Evolutionary conservation across 2,329 filamentous ascomycete genomes (phyloP).

Genomic region (Phialocephala subalpina): DNA sequence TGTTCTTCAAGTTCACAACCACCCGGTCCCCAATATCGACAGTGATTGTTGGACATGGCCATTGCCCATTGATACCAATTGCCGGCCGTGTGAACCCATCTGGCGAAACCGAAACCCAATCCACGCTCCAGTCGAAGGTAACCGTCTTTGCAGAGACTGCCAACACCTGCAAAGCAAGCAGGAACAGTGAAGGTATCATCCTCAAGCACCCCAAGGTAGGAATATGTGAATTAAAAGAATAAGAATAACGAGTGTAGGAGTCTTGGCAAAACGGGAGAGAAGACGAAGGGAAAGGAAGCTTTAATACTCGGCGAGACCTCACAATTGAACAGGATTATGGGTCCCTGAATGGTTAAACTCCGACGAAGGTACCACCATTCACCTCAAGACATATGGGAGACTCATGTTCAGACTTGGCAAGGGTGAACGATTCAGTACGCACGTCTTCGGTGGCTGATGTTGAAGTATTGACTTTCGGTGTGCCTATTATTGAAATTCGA

Average conservation of each 20-base stretch:
- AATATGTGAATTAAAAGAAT: too few species aligned
- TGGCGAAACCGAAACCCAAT: slow-evolving; percentile 49
- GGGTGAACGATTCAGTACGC: too few species aligned
- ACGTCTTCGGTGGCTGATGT: too few species aligned
- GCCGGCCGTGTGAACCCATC: slow-evolving; percentile 52
- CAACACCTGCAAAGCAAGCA: neutral
- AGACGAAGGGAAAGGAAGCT: neutral
- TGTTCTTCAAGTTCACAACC: slow-evolving; percentile 57
- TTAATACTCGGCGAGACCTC: neutral
- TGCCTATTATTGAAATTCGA: too few species aligned
- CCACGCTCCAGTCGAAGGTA: slow-evolving; percentile 46
- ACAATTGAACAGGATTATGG: neutral
- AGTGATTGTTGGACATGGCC: slow-evolving; percentile 62
- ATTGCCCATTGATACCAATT: slow-evolving; percentile 67
- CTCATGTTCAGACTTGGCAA: neutral
- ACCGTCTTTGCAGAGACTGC: slow-evolving; percentile 2
- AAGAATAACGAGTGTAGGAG: too few species aligned
- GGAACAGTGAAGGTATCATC: neutral
- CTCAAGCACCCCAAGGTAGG: neutral
- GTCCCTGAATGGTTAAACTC: neutral
- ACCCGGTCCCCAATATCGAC: slow-evolving; percentile 59
- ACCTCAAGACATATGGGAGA: neutral
- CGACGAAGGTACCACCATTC: neutral
- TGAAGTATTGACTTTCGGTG: too few species aligned
- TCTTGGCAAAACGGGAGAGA: neutral